Evolutionary conservation across 2,329 filamentous ascomycete genomes (phyloP).

Genomic region (Aspergillus arachidicola): DNA sequence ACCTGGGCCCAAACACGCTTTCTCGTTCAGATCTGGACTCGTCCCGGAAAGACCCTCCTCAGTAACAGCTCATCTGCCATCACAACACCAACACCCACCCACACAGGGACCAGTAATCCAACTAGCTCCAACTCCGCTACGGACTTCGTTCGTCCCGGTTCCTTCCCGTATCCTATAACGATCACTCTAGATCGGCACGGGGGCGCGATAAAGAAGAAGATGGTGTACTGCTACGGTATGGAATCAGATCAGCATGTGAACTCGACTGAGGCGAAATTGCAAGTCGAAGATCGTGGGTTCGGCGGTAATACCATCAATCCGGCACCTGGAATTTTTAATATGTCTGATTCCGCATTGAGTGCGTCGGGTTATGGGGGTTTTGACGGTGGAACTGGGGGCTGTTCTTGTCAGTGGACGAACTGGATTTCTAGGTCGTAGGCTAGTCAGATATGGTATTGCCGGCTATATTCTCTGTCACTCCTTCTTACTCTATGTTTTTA

Average conservation of each 20-base stretch:
- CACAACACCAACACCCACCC: slow-evolving; percentile 14
- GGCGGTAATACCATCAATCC: slow-evolving; percentile 57
- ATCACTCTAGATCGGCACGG: slow-evolving; percentile 64
- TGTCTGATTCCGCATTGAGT: slow-evolving; percentile 9
- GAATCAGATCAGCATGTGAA: slow-evolving; percentile 52
- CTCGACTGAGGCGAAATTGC: slow-evolving; percentile 47
- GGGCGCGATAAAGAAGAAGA: slow-evolving; percentile 56
- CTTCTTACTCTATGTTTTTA: not conserved
- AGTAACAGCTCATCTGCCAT: slow-evolving; percentile 9
- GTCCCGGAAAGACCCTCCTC: slow-evolving; percentile 37
- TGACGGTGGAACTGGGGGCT: slow-evolving; percentile 63
- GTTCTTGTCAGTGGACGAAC: slow-evolving; percentile 63
- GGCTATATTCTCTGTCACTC: not conserved
- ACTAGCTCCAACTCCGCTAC: slow-evolving; percentile 38
- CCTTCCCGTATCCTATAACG: slow-evolving; percentile 64
- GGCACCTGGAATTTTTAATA: slow-evolving; percentile 48
- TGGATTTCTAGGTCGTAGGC: slow-evolving; percentile 34
- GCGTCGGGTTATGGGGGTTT: slow-evolving; percentile 48
- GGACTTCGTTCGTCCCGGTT: slow-evolving; percentile 55
- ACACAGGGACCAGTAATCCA: slow-evolving; percentile 16
- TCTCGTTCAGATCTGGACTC: slow-evolving; percentile 66
- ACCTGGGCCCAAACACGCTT: slow-evolving; percentile 65
- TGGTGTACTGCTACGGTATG: slow-evolving; percentile 63
- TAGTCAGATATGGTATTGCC: not conserved
- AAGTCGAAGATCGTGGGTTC: slow-evolving; percentile 56